A percentile compares a stretch with the other conserved stretches of the same genome.
phyloP scores from a whole-genome alignment of 352 stramenopile species.

The Phytophthora tubulina region DNA sequence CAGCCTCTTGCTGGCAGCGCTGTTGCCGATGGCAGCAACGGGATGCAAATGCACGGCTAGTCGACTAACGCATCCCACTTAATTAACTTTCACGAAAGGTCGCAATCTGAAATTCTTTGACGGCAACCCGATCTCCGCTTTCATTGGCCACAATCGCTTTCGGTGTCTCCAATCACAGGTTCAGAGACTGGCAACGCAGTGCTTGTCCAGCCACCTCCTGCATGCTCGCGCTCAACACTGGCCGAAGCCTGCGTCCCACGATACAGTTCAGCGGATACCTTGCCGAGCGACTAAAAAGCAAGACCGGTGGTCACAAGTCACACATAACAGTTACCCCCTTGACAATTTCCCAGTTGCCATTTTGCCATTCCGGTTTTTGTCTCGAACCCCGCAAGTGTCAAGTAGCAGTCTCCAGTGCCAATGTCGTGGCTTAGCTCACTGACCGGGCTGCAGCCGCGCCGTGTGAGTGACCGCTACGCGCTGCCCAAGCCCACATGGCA shows the following conservation, averaged over 20 bases:
- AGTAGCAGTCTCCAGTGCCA: not conserved
- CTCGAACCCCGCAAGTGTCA: not conserved
- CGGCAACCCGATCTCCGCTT: not conserved
- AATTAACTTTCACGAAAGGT: constrained; percentile 20
- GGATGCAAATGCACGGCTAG: not conserved
- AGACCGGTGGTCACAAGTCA: not conserved
- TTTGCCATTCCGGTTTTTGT: constrained; percentile 5
- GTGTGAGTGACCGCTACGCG: constrained; percentile 25
- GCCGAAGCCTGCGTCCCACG: constrained; percentile 1
- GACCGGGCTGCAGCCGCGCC: constrained; percentile 12
- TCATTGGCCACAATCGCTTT: constrained; percentile 13
- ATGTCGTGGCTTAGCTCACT: constrained; percentile 23
- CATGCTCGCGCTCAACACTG: constrained; percentile 1
- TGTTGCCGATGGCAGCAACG: not conserved
- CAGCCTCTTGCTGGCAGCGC: not conserved
- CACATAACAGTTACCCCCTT: not conserved
- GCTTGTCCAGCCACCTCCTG: not conserved
- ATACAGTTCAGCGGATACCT: constrained; percentile 1
- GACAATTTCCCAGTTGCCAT: not conserved
- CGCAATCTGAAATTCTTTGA: constrained; percentile 10
- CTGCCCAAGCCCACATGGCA: constrained; percentile 23
- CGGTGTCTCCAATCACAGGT: constrained; percentile 2
- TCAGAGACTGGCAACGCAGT: not conserved
- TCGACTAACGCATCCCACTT: constrained; percentile 20
- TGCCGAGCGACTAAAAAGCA: not conserved